These are phyloP conservation scores for Moricandia moricandioides DNA, from an alignment of 345 rosid genomes.

Conservation along the genomic window DNA sequence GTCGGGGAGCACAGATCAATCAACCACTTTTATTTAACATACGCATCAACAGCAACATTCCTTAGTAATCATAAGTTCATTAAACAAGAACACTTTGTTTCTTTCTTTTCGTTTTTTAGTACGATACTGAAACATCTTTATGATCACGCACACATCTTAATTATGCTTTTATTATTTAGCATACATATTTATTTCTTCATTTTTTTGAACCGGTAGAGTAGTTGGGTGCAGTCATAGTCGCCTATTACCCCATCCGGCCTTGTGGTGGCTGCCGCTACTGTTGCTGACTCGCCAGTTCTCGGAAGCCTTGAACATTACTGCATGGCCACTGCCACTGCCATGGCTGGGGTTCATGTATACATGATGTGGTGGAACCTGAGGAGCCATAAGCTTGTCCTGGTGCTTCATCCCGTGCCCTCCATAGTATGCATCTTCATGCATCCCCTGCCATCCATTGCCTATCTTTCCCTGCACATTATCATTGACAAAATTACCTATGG, in stretches of 20 bases:
- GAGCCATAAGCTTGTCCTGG: constrained; percentile 16
- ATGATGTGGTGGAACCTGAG: constrained; percentile 21
- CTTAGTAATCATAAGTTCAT: neutral
- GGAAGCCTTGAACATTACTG: constrained; percentile 6
- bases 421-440: neutral
- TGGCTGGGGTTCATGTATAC: constrained; percentile 11
- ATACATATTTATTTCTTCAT: constrained; percentile 13
- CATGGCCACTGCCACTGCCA: neutral
- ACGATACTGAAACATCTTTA: constrained; percentile 25
- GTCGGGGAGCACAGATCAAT: too few relatives aligned
- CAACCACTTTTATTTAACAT: too few relatives aligned
- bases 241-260: constrained; percentile 13
- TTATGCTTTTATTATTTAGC: neutral
- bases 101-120: constrained; percentile 14
- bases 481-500: neutral
- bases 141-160: constrained; percentile 14
- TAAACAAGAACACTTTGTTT: constrained; percentile 5
- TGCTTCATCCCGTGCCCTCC: constrained; percentile 11
- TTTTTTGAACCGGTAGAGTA: neutral
- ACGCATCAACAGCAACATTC: neutral
- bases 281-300: constrained; percentile 14
- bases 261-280: neutral
- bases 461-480: constrained; percentile 10
- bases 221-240: constrained; percentile 15
- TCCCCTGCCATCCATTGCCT: constrained; percentile 26